Evolutionary conservation across 192 early-diverging fungal genomes (phyloP).

Genomic region (Coemansia sp.): DNA sequence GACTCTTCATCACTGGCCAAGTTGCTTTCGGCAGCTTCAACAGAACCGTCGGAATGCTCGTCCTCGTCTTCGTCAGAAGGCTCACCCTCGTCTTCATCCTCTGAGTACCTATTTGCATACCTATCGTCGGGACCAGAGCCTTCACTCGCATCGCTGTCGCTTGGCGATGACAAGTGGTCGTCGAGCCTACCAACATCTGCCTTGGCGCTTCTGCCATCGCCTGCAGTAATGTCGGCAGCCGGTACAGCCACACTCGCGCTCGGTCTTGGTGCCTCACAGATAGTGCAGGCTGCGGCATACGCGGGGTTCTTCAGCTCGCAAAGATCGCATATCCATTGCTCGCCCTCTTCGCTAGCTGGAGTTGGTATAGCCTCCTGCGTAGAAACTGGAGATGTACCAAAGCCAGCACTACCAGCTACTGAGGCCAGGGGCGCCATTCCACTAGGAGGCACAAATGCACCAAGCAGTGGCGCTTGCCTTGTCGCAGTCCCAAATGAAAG

Average conservation of each 20-base stretch:
- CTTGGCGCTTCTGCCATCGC: neutral
- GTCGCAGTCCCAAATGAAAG: neutral
- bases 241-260: neutral
- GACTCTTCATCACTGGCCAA: neutral
- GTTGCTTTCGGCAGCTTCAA: neutral
- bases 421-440: neutral
- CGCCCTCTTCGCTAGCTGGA: neutral
- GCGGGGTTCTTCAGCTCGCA: slow-evolving; percentile 35
- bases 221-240: neutral
- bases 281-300: slow-evolving; percentile 13
- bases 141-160: slow-evolving; percentile 5
- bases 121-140: neutral
- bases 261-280: slow-evolving; percentile 43
- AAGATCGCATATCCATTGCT: slow-evolving; percentile 38
- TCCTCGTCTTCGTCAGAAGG: neutral
- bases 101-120: neutral
- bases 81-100: too few species aligned
- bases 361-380: neutral
- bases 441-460: neutral
- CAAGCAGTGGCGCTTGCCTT: neutral
- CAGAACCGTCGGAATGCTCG: neutral
- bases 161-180: neutral
- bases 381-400: neutral
- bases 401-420: neutral
- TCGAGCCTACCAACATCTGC: neutral